Percentiles rank a stretch among this genome's conserved stretches.
phyloP scores from a whole-genome alignment of 1,139 yeast species.

The Nakaseomyces uthaithaninus region DNA sequence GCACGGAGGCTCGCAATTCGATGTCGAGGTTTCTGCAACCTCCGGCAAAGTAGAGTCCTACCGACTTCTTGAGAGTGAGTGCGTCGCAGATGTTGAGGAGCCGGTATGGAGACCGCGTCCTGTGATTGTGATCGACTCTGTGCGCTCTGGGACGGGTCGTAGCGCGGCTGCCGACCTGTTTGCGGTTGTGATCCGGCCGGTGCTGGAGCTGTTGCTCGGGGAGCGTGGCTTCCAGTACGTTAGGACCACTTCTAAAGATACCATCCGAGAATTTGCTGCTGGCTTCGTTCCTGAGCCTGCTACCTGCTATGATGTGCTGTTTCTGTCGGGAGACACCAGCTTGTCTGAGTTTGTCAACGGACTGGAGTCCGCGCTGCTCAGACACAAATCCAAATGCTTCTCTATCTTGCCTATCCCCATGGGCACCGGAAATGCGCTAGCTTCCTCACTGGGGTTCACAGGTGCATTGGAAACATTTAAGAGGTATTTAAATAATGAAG shows the following conservation, averaged over 20 bases:
- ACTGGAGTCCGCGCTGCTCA: constrained; percentile 24
- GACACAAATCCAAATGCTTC: constrained; percentile 19
- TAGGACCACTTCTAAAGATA: constrained; percentile 34
- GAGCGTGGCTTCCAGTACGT: constrained; percentile 34
- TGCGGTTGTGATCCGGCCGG: constrained; percentile 38
- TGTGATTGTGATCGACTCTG: constrained; percentile 43
- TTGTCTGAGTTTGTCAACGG: constrained; percentile 66
- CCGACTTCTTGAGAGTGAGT: neutral
- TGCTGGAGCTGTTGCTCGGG: constrained; percentile 36
- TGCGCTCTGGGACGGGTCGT: constrained; percentile 51
- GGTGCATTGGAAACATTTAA: constrained; percentile 44
- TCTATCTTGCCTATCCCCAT: constrained; percentile 53
- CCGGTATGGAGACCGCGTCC: too few relatives aligned
- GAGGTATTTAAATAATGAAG: constrained; percentile 33
- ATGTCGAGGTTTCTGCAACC: neutral
- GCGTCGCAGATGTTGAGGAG: too few relatives aligned
- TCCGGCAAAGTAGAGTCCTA: constrained; percentile 7
- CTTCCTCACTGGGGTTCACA: constrained; percentile 50
- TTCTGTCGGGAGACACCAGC: constrained; percentile 84
- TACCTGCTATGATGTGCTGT: constrained; percentile 39
- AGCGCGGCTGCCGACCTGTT: constrained; percentile 37
- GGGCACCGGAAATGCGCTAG: constrained; percentile 83
- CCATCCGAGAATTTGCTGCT: constrained; percentile 36
- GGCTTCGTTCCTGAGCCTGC: constrained; percentile 18
- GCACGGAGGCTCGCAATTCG: neutral